Evolutionary conservation across 148 eudicot species (phyloP), one percentile per base, ranked within the genome.

Genomic region (Tetragonia tetragonoides): DNA sequence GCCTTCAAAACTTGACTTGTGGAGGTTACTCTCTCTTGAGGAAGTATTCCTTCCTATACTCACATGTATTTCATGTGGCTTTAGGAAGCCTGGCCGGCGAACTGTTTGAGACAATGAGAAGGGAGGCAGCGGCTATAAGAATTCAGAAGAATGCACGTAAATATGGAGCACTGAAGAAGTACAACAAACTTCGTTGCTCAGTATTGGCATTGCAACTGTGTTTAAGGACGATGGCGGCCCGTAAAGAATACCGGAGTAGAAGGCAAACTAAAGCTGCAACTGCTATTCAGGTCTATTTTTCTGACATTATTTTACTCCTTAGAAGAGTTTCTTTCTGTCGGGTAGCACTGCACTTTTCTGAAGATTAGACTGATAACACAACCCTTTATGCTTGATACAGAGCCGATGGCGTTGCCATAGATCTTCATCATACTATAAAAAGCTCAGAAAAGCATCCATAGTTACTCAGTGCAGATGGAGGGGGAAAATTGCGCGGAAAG

Each of bases 391-490:
- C 76, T 12, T 70, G 67, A 18, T 46, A 44, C 84, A 93, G 99
- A 85, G 89, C 66, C 82, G 72, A 75, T 93, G 98, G 97, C 95
- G 91, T 80, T 81, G 97, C 80, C 89, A 89, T 87, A 90, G 80
- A 85, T 87, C 90, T 77, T 83, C 87, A 28, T 84, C 90, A 72
- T 87, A 85, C 83, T 91, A 93, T 71, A 90, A 73, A 76, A 87
- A 85, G 78, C 93, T 93, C 59, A 89, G 75, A 80, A 85, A 86
- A 81, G 98, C 97, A 83, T 81, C 89, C 79, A 62, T 96, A 74
- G 77, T 86, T 80, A 78, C 95, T 59, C 99, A 96, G 78, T 89
- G 95, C 89, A 88, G 92, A 83, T 91, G 97, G 99, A 91, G 99
- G 75, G 97, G 95, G 74, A 89, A 74, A 87, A 72, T 84, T 65